Base-by-base conservation (phyloP, 371 early-diverging fungal species). In the Chytridium lagenaria region DNA sequence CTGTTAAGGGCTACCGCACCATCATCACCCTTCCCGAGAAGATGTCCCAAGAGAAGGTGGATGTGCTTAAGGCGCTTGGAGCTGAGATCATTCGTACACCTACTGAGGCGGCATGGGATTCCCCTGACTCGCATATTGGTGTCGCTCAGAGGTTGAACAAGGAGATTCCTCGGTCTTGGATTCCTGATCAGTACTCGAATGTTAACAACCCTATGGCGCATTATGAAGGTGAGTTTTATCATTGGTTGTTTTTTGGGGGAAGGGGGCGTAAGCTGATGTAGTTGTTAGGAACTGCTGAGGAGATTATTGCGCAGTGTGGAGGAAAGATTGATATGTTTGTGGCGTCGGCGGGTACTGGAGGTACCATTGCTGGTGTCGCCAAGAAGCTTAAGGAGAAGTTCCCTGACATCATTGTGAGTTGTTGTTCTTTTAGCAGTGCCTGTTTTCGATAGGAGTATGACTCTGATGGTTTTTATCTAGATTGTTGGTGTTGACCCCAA, bases 81-180 rank as follows among this genome's bases (percentile, higher is more conserved):
- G 98, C 98, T 37, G 98, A 98, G 81, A 97, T 97, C 78, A 91
- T 96, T 69, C 93, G 98, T 73, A 97, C 99, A 5, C 98, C 98
- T 33, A 98, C 98, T 34, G 98, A 98, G 82, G 99, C 97, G 12
- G 95, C 96, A 23, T 97, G 94, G 94, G 98, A 98, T 81, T 90
- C 97, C 30, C 97, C 98, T 57, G 96, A 98, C 76, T 94, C 95
- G 33, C 96, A 98, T 78, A 98, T 98, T 80, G 94, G 85, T 69
- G 96, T 98, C 40, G 98, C 99, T 33, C 88, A 91, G 70, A 91
- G 93, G 31, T 84, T 98, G 75, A 92, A 95, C 80, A 86, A 91
- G 51, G 95, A 97, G 80, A 97, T 98, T 72, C 93, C 94, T 40
- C 88, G 96, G 82, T 94, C 97, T 30, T 92, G 96, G 70, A 98